These are phyloP conservation scores for Fusarium sterilihyphosum DNA, from an alignment of 2,329 filamentous ascomycete genomes.

Conservation along the genomic window DNA sequence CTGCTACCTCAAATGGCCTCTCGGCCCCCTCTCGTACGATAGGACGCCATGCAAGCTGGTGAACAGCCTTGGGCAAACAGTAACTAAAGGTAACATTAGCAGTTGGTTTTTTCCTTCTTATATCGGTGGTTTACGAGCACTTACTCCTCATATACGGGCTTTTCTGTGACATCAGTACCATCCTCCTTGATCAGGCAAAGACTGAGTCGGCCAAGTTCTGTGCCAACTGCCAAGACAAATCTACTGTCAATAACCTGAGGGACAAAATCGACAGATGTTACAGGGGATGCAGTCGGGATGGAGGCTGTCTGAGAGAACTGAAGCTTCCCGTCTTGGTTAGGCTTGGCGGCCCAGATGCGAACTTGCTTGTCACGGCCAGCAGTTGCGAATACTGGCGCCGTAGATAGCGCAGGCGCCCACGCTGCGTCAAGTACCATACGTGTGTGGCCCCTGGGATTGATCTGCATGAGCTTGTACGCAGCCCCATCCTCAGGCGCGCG, in stretches of 20 bases:
- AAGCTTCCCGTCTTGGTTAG: constrained; percentile 44
- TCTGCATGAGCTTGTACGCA: constrained; percentile 67
- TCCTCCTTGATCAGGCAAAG: constrained; percentile 54
- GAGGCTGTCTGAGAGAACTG: constrained; percentile 63
- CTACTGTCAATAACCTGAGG: constrained; percentile 45
- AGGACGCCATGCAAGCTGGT: constrained; percentile 77
- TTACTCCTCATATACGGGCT: constrained; percentile 52
- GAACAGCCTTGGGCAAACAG: constrained; percentile 69
- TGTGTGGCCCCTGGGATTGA: constrained; percentile 85
- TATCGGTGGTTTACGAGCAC: constrained; percentile 29
- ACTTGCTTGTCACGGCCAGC: constrained; percentile 90
- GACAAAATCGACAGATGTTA: constrained; percentile 78
- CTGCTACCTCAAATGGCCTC: constrained; percentile 54
- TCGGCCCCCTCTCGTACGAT: constrained; percentile 41
- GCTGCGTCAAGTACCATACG: constrained; percentile 91
- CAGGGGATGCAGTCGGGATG: constrained; percentile 66
- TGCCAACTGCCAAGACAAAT: constrained; percentile 65
- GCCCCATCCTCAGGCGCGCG: constrained; percentile 52
- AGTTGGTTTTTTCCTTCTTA: not conserved
- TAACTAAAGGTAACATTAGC: constrained; percentile 41
- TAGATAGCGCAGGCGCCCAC: constrained; percentile 73
- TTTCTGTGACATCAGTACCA: constrained; percentile 51
- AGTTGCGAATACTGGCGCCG: constrained; percentile 74
- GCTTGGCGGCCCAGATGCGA: constrained; percentile 69
- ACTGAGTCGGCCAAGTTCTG: constrained; percentile 62